Base-by-base conservation (phyloP, 306 rosid genomes). In the Citrullus colocynthis region DNA sequence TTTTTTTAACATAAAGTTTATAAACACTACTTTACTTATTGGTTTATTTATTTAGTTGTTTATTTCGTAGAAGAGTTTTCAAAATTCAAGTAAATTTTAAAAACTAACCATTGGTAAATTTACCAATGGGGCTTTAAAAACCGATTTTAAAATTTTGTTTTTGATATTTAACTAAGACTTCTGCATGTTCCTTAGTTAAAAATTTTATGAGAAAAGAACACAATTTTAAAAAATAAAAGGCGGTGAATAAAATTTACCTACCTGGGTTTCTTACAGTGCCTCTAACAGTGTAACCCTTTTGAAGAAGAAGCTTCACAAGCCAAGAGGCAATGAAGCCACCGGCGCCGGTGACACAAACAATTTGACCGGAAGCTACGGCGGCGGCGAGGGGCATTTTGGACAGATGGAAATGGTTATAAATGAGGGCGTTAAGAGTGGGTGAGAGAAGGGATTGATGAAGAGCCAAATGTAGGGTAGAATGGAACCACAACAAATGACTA, bases 251-350 rank as follows among this genome's bases (percentile, higher is more conserved):
- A 32, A 32, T 32, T 10, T 11, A 45, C 51, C 13, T 44, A 86
- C 97, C 97, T 79, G 99, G 97, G 78, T 92, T 92, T 81, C 97
- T 77, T 8, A 92, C 79, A 44, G 99, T 95, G 79, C 97, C 99
- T 84, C 82, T 86, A 5, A 95, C 99, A 45, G 78, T 76, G 85
- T 95, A 95, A 21, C 96, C 97, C 86, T 85, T 88, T 55, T 88
- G 83, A 0, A 95, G 86, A 17, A 95, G 89, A 51, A 89, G 88
- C 36, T 89, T 90, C 2, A 92, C 97, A 0, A 91, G 85, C 97
- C 99, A 95, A 8, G 99, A 92, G 16, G 97, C 99, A 63, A 95
- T 92, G 86, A 90, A 95, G 18, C 99, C 99, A 1, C 93, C 97
- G 14, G 99, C 99, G 4, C 99, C 99, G 55, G 99, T 92, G 78